Evolutionary conservation across 106 monocot genomes (phyloP).

Genomic region (Acorus gramineus): DNA sequence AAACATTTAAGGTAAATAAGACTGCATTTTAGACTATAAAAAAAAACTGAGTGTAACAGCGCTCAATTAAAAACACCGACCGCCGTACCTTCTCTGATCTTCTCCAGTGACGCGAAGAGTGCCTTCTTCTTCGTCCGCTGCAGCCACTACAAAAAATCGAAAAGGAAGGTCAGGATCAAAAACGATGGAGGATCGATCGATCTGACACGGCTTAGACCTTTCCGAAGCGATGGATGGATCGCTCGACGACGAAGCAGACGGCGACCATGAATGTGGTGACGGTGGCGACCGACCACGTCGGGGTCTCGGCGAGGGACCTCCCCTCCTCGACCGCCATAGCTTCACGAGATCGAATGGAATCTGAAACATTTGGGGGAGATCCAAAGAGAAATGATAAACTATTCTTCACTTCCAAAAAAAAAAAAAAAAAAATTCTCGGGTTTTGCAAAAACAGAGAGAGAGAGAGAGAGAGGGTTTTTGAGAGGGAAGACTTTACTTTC

Average conservation of each 20-base stretch:
- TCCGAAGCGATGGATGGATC: background rate
- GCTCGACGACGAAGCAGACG: background rate
- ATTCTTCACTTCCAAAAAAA: too few relatives aligned
- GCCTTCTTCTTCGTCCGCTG: constrained; percentile 1
- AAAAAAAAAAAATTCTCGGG: too few relatives aligned
- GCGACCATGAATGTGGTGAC: background rate
- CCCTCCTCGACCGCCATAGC: background rate
- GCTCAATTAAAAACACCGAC: background rate
- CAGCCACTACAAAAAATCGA: constrained; percentile 1
- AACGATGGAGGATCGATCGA: background rate
- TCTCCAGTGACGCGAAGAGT: constrained; percentile 5
- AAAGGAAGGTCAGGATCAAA: background rate
- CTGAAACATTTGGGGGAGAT: too few relatives aligned
- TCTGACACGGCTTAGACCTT: background rate
- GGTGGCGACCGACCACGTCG: constrained; percentile 5
- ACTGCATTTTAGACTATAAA: background rate
- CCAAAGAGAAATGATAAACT: too few relatives aligned
- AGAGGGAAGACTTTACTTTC: too few relatives aligned
- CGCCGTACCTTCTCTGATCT: background rate
- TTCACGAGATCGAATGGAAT: too few relatives aligned
- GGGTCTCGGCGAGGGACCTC: constrained; percentile 1
- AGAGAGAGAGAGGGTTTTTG: too few relatives aligned
- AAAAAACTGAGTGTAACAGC: background rate
- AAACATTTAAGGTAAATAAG: background rate
- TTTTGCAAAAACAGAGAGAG: too few relatives aligned